A percentile compares a stretch with the other conserved stretches of the same genome.
These are phyloP conservation scores for Annulohypoxylon bovei DNA, from an alignment of 495 filamentous ascomycete species.

Conservation along the genomic window DNA sequence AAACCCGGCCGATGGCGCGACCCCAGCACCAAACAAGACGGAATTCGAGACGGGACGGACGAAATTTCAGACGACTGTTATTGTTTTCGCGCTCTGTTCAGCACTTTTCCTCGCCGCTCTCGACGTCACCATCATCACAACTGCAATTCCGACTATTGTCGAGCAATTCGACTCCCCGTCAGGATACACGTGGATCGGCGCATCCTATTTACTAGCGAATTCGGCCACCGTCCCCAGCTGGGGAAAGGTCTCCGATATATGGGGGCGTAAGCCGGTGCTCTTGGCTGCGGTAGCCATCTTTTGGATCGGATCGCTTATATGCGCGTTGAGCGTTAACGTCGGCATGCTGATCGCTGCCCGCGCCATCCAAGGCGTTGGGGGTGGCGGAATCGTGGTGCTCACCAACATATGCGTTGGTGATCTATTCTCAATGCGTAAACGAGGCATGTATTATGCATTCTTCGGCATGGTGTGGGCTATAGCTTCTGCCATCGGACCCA, in stretches of 20 bases:
- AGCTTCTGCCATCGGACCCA: slow-evolving; percentile 75
- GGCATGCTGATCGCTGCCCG: slow-evolving; percentile 78
- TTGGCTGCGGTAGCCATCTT: slow-evolving; percentile 76
- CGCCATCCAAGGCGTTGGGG: slow-evolving; percentile 81
- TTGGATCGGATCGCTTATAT: slow-evolving; percentile 77
- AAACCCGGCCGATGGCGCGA: background rate
- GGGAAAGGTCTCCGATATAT: slow-evolving; percentile 85
- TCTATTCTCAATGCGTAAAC: slow-evolving; percentile 72
- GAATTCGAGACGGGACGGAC: slow-evolving; percentile 50
- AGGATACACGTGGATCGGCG: slow-evolving; percentile 79
- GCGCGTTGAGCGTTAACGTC: slow-evolving; percentile 72
- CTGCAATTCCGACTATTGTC: slow-evolving; percentile 66
- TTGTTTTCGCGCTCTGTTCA: slow-evolving; percentile 57
- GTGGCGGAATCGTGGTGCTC: slow-evolving; percentile 79
- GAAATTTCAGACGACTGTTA: slow-evolving; percentile 46
- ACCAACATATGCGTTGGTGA: slow-evolving; percentile 84
- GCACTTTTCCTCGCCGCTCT: slow-evolving; percentile 66
- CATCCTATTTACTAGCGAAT: slow-evolving; percentile 72
- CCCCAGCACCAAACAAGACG: slow-evolving; percentile 4
- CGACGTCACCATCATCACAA: slow-evolving; percentile 59
- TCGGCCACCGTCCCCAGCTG: slow-evolving; percentile 75
- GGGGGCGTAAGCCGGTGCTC: slow-evolving; percentile 81
- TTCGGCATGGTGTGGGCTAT: slow-evolving; percentile 77
- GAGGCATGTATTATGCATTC: slow-evolving; percentile 66
- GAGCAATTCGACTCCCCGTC: slow-evolving; percentile 69